Evolutionary conservation across 2,329 filamentous ascomycete genomes (phyloP), one percentile per base, ranked within the genome.

Genomic region (Zymoseptoria crescenta): DNA sequence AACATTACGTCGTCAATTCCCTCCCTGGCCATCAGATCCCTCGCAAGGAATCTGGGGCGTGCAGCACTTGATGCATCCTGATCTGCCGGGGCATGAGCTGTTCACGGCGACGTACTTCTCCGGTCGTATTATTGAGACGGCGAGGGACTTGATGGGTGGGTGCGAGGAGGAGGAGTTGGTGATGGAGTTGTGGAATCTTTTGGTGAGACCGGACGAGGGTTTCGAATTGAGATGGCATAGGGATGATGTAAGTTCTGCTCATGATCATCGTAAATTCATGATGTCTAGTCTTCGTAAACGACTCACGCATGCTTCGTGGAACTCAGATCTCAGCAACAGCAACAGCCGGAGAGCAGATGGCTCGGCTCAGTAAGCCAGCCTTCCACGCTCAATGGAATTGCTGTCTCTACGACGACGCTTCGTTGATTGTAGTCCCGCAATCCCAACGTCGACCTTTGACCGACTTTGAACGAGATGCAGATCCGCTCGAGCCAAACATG

Each of bases 321-420:
- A 16, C 27, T 27, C 20, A 56, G 54, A 56, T 56, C n/a, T 27
- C 54, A 56, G 41, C 54, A 9, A 56, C 54, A 1, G 88, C 86
- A 0, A 80, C 78, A 0, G 69, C 83, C 0, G 85, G 86, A n/a
- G 84, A 91, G 68, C 91, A 96, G 73, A 69, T 83, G 48, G 75
- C 74, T 50, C 75, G 87, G 21, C 75, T 95, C 57, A 69, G 71
- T 1, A 75, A 81, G 61, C 81, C 84, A 0, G 84, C 86, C 56
- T 84, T 81, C 68, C 90, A 94, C 68, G 87, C 89, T 48, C 91
- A 96, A 76, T 96, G 90, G 82, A 96, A 96, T 72, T 78, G 95
- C 52, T 86, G 90, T 9, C 78, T 96, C 6, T 91, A 84, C 70
- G 83, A 86, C 30, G 91, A 95, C 71, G 78, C 81, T 9, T 87